Evolutionary conservation across 1,284 basidiomycete genomes (phyloP).

Genomic region (Flammula alnicola): DNA sequence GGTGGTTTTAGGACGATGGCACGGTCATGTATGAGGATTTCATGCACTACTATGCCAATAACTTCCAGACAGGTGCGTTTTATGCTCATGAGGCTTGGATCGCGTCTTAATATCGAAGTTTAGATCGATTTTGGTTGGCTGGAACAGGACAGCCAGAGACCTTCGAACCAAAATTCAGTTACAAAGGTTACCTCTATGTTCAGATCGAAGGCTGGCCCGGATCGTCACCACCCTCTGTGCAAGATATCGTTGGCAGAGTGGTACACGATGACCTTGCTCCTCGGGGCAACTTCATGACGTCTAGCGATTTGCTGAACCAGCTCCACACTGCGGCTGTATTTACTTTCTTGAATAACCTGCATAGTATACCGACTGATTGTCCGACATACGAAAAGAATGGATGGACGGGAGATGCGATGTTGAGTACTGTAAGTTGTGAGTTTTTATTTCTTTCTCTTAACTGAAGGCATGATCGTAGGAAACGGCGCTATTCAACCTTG

Average conservation of each 20-base stretch:
- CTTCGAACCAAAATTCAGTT: slow-evolving; percentile 17
- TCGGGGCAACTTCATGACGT: slow-evolving; percentile 8
- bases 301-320: slow-evolving; percentile 10
- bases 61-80: slow-evolving; percentile 10
- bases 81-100: not conserved
- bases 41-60: slow-evolving; percentile 10
- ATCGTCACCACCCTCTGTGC: slow-evolving; percentile 2
- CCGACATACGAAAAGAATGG: slow-evolving; percentile 35
- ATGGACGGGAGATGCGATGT: slow-evolving; percentile 31
- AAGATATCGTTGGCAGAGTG: slow-evolving; percentile 7
- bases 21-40: slow-evolving; percentile 12
- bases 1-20: slow-evolving; percentile 2
- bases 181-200: slow-evolving; percentile 15
- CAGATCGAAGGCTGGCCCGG: slow-evolving; percentile 16
- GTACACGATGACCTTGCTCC: slow-evolving; percentile 13
- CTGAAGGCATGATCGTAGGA: slow-evolving; percentile 18
- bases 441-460: not conserved
- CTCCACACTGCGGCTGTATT: slow-evolving; percentile 9
- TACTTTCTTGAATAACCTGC: slow-evolving; percentile 26
- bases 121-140: slow-evolving; percentile 15
- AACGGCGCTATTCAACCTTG: slow-evolving; percentile 27
- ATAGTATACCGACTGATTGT: slow-evolving; percentile 33
- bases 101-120: not conserved
- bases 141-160: slow-evolving; percentile 12
- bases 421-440: slow-evolving; percentile 22